Percentiles rank a stretch among this genome's conserved stretches.
Conservation (phyloP, 495 filamentous ascomycete genomes). For the Diplogelasinospora grovesii region DNA sequence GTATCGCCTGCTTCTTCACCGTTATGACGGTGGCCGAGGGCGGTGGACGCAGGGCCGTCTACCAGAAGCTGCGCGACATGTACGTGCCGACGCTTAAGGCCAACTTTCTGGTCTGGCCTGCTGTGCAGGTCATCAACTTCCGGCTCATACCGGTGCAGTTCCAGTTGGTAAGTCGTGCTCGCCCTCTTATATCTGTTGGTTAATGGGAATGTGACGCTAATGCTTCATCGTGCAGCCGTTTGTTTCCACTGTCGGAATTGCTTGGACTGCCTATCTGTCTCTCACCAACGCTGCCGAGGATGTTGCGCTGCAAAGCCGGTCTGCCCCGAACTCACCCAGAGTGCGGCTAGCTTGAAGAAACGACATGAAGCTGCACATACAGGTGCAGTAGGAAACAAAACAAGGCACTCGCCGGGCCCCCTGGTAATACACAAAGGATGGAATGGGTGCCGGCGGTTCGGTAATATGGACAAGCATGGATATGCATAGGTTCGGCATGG, state of each 20-base stretch:
- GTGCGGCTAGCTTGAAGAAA: slow-evolving; percentile 16
- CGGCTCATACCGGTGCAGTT: slow-evolving; percentile 90
- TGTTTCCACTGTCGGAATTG: slow-evolving; percentile 92
- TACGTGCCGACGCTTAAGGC: slow-evolving; percentile 92
- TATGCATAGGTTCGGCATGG: too few species aligned
- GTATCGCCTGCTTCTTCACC: slow-evolving; percentile 86
- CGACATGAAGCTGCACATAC: background rate
- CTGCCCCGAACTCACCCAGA: slow-evolving; percentile 24
- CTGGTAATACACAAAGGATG: too few species aligned
- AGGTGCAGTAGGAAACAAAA: too few species aligned
- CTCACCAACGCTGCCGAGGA: slow-evolving; percentile 87
- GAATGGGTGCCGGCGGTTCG: too few species aligned
- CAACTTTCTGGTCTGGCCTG: slow-evolving; percentile 93
- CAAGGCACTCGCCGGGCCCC: too few species aligned
- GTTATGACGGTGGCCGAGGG: slow-evolving; percentile 97
- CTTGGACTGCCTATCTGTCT: slow-evolving; percentile 98
- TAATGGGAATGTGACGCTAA: background rate
- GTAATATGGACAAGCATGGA: too few species aligned
- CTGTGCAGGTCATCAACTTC: slow-evolving; percentile 96
- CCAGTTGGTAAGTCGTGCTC: slow-evolving; percentile 70
- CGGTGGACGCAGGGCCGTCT: slow-evolving; percentile 72
- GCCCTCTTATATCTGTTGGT: too few species aligned
- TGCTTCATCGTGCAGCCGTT: slow-evolving; percentile 62
- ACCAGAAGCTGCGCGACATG: slow-evolving; percentile 83
- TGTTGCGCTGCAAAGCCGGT: slow-evolving; percentile 8